Percentiles rank a stretch among this genome's conserved stretches.
Conservation (phyloP, 1,284 basidiomycete species). For the Puccinia hordei region DNA sequence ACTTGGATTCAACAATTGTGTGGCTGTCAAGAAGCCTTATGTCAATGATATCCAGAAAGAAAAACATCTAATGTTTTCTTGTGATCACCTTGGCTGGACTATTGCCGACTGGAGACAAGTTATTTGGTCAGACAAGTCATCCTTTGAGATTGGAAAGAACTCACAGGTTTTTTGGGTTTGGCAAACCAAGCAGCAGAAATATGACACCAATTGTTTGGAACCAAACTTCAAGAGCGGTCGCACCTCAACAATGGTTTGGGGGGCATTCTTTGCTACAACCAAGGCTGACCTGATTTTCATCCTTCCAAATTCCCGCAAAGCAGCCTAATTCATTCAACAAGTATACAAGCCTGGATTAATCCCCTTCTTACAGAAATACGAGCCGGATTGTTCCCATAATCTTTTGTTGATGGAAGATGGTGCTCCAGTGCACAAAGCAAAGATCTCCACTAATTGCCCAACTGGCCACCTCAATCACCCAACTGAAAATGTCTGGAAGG, state of each 20-base stretch:
- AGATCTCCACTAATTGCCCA: too few relatives aligned
- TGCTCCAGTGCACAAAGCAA: too few relatives aligned
- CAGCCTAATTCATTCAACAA: too few relatives aligned
- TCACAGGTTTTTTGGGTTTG: neutral
- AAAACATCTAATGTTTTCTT: neutral
- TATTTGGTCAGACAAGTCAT: neutral
- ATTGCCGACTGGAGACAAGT: neutral
- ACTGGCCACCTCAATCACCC: too few relatives aligned
- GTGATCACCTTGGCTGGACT: neutral
- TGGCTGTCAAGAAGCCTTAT: neutral
- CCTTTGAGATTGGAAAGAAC: constrained; percentile 14
- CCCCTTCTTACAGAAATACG: too few relatives aligned
- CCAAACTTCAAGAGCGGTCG: constrained; percentile 17
- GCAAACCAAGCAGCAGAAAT: neutral
- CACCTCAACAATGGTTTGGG: constrained; percentile 10
- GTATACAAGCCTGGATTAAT: too few relatives aligned
- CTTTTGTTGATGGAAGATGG: too few relatives aligned
- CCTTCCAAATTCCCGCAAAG: too few relatives aligned
- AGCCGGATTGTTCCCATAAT: too few relatives aligned
- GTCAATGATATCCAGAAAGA: neutral
- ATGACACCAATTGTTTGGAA: neutral
- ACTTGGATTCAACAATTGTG: neutral
- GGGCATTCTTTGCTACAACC: neutral
- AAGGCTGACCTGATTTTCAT: too few relatives aligned
- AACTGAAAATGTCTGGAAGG: too few relatives aligned